Percentiles rank a stretch among this genome's conserved stretches.
phyloP scores from a whole-genome alignment of 441 rosid genomes.

The Bocquillonia castaneifolia region DNA sequence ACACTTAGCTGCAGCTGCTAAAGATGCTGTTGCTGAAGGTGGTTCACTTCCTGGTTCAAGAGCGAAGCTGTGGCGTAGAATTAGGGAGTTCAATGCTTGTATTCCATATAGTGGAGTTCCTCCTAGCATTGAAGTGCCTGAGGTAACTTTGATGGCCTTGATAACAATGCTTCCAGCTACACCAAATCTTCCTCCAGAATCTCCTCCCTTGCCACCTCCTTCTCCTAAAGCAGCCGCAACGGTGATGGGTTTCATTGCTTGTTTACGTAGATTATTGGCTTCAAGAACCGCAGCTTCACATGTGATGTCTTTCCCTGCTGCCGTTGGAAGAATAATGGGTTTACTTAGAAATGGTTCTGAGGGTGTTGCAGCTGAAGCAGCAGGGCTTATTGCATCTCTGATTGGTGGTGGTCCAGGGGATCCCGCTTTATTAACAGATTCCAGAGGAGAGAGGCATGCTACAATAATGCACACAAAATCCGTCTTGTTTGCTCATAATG shows the following conservation, averaged over 20 bases:
- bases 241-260: slow-evolving; percentile 92
- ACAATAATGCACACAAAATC: slow-evolving; percentile 97
- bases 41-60: slow-evolving; percentile 96
- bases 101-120: slow-evolving; percentile 90
- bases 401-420: slow-evolving; percentile 87
- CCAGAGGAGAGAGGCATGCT: slow-evolving; percentile 92
- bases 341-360: slow-evolving; percentile 97
- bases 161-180: slow-evolving; percentile 97
- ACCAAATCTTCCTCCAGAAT: slow-evolving; percentile 88
- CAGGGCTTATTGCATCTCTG: slow-evolving; percentile 79
- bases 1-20: slow-evolving; percentile 94
- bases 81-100: slow-evolving; percentile 98
- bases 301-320: slow-evolving; percentile 98
- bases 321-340: slow-evolving; percentile 99
- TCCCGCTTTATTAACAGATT: slow-evolving; percentile 50
- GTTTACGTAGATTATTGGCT: slow-evolving; percentile 89
- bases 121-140: slow-evolving; percentile 77
- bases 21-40: slow-evolving; percentile 98
- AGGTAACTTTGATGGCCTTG: slow-evolving; percentile 98
- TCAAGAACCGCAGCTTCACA: slow-evolving; percentile 96
- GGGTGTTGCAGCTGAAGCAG: slow-evolving; percentile 93
- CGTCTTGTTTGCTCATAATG: slow-evolving; percentile 77
- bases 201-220: slow-evolving; percentile 94
- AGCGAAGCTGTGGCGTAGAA: slow-evolving; percentile 98
- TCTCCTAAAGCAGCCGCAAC: slow-evolving; percentile 99